phyloP scores from a whole-genome alignment of 1,139 yeast genomes.

The Lodderomyces pseudojiufengensis region DNA sequence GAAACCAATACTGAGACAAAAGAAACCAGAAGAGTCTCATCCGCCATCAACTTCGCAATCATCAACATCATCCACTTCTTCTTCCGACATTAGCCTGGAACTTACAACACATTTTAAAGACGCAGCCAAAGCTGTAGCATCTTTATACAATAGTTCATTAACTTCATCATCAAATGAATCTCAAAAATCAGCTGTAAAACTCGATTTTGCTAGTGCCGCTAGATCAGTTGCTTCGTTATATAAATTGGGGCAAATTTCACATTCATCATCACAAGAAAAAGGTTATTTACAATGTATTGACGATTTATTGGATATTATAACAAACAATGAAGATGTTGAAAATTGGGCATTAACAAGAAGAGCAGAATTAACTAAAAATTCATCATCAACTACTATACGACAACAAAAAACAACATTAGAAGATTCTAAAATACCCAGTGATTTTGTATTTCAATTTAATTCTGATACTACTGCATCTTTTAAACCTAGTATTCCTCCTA shows the following conservation, averaged over 20 bases:
- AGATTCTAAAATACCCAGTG: slow-evolving; percentile 24
- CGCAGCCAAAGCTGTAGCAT: slow-evolving; percentile 45
- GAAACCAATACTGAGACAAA: slow-evolving; percentile 6
- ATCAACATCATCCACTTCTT: slow-evolving; percentile 9
- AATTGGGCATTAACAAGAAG: slow-evolving; percentile 50
- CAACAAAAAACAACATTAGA: slow-evolving; percentile 1
- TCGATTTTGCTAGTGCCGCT: slow-evolving; percentile 62
- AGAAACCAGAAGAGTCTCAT: not conserved
- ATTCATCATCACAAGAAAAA: slow-evolving; percentile 38
- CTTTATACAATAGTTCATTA: slow-evolving; percentile 33
- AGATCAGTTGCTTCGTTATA: slow-evolving; percentile 61
- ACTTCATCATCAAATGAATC: slow-evolving; percentile 30
- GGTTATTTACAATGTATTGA: slow-evolving; percentile 59
- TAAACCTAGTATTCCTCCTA: slow-evolving; percentile 44
- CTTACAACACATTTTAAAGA: slow-evolving; percentile 39
- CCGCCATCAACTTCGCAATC: not conserved
- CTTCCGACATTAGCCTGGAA: slow-evolving; percentile 37
- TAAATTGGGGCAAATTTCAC: slow-evolving; percentile 47
- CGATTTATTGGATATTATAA: slow-evolving; percentile 47
- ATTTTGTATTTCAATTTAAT: slow-evolving; percentile 35
- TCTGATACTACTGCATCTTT: slow-evolving; percentile 34
- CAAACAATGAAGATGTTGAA: slow-evolving; percentile 48
- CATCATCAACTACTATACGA: not conserved
- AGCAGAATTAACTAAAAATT: slow-evolving; percentile 6
- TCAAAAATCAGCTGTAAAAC: slow-evolving; percentile 39